Percentiles rank a stretch among this genome's conserved stretches.
phyloP scores from a whole-genome alignment of 2,329 filamentous ascomycete species.

The Ceratocystis huliohia region DNA sequence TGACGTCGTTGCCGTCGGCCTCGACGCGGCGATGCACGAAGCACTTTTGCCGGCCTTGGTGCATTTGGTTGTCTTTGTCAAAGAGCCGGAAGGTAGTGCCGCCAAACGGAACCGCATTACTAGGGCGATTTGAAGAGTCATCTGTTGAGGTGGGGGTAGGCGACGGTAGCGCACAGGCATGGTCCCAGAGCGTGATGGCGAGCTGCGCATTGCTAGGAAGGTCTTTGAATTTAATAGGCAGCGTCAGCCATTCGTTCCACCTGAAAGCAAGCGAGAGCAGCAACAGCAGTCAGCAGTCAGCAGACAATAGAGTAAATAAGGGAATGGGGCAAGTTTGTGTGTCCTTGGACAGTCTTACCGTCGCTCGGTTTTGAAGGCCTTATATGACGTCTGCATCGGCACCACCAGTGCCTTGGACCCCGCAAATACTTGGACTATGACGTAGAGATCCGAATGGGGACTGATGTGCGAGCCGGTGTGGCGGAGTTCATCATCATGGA shows the following conservation, averaged over 20 bases:
- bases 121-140: conserved; percentile 54
- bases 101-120: conserved; percentile 80
- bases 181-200: conserved; percentile 89
- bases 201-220: conserved; percentile 71
- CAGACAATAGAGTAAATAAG: not conserved
- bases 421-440: conserved; percentile 87
- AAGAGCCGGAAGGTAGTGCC: conserved; percentile 90
- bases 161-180: conserved; percentile 2
- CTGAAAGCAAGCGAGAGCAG: conserved; percentile 29
- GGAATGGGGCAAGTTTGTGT: not conserved
- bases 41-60: conserved; percentile 88
- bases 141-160: conserved; percentile 39
- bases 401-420: conserved; percentile 92
- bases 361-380: conserved; percentile 66
- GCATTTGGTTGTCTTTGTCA: conserved; percentile 77
- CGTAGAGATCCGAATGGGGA: conserved; percentile 75
- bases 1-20: conserved; percentile 73
- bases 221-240: conserved; percentile 74
- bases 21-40: conserved; percentile 66
- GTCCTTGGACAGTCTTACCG: conserved; percentile 30
- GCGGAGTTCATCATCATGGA: conserved; percentile 66
- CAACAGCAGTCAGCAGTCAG: not conserved
- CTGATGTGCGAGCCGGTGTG: conserved; percentile 78
- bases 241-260: conserved; percentile 93
- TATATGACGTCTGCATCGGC: conserved; percentile 84